phyloP scores from a whole-genome alignment of 768 basidiomycete species.

The Paxillus rubicundulus region DNA sequence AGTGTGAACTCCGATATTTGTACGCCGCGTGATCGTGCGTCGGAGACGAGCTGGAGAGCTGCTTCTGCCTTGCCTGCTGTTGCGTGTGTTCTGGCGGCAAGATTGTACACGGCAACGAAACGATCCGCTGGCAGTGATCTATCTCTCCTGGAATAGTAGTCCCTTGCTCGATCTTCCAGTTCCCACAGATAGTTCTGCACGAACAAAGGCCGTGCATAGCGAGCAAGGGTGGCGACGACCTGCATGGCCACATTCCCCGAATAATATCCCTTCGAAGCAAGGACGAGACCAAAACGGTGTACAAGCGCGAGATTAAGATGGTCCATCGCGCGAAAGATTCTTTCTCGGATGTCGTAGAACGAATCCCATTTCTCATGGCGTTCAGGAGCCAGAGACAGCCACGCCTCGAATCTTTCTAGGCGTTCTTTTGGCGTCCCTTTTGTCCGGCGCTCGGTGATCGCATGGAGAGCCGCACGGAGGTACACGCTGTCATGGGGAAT shows the following conservation, averaged over 20 bases:
- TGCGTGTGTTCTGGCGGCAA: constrained; percentile 43
- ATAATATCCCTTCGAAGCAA: constrained; percentile 48
- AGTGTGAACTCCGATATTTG: constrained; percentile 39
- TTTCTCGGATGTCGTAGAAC: constrained; percentile 32
- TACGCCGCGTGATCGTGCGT: constrained; percentile 27
- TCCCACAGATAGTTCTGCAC: constrained; percentile 39
- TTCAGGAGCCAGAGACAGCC: constrained; percentile 45
- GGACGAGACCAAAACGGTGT: constrained; percentile 41
- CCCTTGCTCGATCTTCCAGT: constrained; percentile 18
- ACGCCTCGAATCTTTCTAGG: constrained; percentile 33
- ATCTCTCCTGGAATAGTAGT: constrained; percentile 5
- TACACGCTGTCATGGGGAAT: constrained; percentile 39
- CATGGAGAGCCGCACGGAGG: constrained; percentile 35
- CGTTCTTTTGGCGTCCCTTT: constrained; percentile 18
- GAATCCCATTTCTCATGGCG: constrained; percentile 15
- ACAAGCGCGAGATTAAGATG: constrained; percentile 37
- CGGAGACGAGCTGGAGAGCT: constrained; percentile 47
- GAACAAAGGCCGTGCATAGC: constrained; percentile 37
- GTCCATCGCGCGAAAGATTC: constrained; percentile 29
- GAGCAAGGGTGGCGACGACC: constrained; percentile 40
- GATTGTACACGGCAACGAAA: constrained; percentile 28
- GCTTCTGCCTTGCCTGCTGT: constrained; percentile 35
- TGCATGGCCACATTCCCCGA: constrained; percentile 16
- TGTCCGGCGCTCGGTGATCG: constrained; percentile 21
- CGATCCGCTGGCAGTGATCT: constrained; percentile 3